Evolutionary conservation across 495 filamentous ascomycete genomes (phyloP), one percentile per base, ranked within the genome.

Genomic region (Hypoxylon lenormandii): DNA sequence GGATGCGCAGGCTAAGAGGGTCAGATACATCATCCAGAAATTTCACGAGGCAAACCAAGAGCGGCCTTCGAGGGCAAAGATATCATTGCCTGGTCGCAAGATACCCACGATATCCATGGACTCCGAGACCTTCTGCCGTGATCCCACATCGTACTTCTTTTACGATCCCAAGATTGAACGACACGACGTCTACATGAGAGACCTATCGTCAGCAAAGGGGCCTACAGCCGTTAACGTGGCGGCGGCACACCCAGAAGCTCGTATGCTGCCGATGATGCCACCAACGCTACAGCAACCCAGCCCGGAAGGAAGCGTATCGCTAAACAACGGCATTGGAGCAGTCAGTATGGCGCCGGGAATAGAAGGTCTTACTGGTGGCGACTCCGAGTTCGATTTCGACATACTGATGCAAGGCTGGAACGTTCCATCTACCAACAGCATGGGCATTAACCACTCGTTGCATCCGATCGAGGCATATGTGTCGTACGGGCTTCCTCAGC

Each of bases 1-100:
- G 43, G 89, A 92, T 70, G 85, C 86, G 5, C 88, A 91, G 75
- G 89, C 89, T 13, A 81, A 80, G 21, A 85, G 88, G 33, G 84
- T 89, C 38, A 80, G 80, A n/a, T 87, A 88, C 33, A 90, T 92
- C 51, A 78, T 91, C 42, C 83, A 82, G 37, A 84, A 83, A 45
- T 91, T 92, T 64, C 80, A 85, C 8, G 77, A 79, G 21, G 88
- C 74, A 16, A 76, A 74, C 36, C 54, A 64, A 6, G 12, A 65
- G 13, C 53, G 59, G 22, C 15, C 54, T 3, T 19, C 60, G 5
- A 57, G 66, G 7, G 51, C 58, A 51, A 67, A 64, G 5, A 45
- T 72, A 30, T 54, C 60, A 53, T 47, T 76, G 8, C 68, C 74
- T 3, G 71, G 71, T 38, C 72, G 74, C 6, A 74, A 72, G 45